Percentiles rank a stretch among this genome's conserved stretches.
Evolutionary conservation across 2,329 filamentous ascomycete species (phyloP).

Genomic region (Trichoderma endophyticum): DNA sequence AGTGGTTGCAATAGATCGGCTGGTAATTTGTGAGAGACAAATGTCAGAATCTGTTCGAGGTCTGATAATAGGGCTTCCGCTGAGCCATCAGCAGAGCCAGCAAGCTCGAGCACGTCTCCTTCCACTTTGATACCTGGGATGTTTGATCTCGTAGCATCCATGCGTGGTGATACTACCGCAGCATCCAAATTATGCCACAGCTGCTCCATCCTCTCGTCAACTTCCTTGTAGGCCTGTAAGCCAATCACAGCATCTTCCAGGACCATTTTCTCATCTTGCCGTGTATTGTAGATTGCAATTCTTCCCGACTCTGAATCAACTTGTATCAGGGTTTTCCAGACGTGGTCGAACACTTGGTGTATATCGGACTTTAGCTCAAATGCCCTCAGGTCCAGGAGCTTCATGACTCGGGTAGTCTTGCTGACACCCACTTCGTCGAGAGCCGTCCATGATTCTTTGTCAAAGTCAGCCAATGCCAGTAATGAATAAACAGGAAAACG

Average conservation of each 20-base stretch:
- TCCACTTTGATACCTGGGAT: conserved; percentile 42
- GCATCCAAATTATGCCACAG: conserved; percentile 62
- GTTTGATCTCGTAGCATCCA: conserved; percentile 38
- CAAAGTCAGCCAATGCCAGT: conserved; percentile 20
- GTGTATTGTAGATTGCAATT: conserved; percentile 54
- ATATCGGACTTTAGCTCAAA: conserved; percentile 65
- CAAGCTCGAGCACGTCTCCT: conserved; percentile 42
- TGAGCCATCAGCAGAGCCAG: conserved; percentile 42
- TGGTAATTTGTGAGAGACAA: conserved; percentile 52
- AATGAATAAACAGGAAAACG: conserved; percentile 21
- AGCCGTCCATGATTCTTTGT: conserved; percentile 52
- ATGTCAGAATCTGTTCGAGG: conserved; percentile 49
- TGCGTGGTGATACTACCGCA: conserved; percentile 59
- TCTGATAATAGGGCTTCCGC: conserved; percentile 54
- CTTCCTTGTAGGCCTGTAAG: conserved; percentile 57
- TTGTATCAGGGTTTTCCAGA: conserved; percentile 68
- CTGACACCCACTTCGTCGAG: conserved; percentile 59
- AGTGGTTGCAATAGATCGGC: conserved; percentile 56
- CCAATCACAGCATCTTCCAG: conserved; percentile 54
- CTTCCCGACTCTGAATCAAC: conserved; percentile 55
- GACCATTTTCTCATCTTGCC: conserved; percentile 52
- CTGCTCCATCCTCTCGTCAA: conserved; percentile 56
- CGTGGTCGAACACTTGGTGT: conserved; percentile 60
- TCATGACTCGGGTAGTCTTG: conserved; percentile 59
- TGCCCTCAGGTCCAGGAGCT: conserved; percentile 62